phyloP scores from a whole-genome alignment of 106 monocot species.

The Agapanthus africanus region DNA sequence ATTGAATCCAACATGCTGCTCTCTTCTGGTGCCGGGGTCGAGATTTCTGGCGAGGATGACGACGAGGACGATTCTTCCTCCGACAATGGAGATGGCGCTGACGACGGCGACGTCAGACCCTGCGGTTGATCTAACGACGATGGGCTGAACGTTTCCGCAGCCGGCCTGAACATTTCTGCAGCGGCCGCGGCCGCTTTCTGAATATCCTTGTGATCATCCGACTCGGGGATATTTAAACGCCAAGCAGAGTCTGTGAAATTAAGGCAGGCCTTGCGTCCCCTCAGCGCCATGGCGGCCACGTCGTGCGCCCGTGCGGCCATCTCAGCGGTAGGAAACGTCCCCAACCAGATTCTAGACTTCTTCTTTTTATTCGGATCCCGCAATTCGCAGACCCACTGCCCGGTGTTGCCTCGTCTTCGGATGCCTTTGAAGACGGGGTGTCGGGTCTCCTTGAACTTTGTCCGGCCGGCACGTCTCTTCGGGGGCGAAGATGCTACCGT shows the following conservation, averaged over 20 bases:
- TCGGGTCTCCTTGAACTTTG: conserved; percentile 32
- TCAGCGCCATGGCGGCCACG: conserved; percentile 65
- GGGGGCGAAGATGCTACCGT: no score
- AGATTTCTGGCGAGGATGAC: no score
- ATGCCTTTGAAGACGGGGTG: conserved; percentile 23
- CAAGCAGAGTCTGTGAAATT: conserved; percentile 74
- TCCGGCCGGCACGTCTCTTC: conserved; percentile 25
- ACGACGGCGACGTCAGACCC: no score
- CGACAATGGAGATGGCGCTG: no score
- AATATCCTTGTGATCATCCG: background rate
- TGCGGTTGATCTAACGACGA: no score
- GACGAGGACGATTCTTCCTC: no score
- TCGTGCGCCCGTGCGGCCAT: conserved; percentile 92
- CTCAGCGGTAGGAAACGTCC: conserved; percentile 70
- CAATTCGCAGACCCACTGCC: conserved; percentile 13
- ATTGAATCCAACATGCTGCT: no score
- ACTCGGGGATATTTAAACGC: background rate
- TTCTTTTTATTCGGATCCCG: conserved; percentile 12
- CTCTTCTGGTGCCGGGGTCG: no score
- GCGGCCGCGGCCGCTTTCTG: background rate
- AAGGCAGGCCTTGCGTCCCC: conserved; percentile 58
- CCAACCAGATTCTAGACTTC: conserved; percentile 47
- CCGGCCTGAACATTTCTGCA: conserved; percentile 6
- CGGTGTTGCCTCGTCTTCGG: conserved; percentile 9
- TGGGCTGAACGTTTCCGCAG: no score